These are phyloP conservation scores for Meira miltonrushii DNA, from an alignment of 1,284 basidiomycete species.

Conservation along the genomic window DNA sequence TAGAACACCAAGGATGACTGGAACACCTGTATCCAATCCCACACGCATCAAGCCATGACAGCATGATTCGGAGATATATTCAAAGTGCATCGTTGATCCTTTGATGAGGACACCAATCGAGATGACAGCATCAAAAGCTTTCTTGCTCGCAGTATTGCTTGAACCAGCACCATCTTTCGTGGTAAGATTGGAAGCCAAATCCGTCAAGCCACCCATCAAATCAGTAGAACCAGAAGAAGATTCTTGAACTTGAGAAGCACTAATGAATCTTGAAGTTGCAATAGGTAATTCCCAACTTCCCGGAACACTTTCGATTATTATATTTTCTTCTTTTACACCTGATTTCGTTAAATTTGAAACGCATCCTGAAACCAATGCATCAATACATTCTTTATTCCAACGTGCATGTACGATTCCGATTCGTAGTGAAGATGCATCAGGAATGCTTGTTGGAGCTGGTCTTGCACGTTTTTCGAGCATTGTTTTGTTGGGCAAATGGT, in stretches of 20 bases:
- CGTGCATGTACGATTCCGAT: constrained; percentile 51
- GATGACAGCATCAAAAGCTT: constrained; percentile 75
- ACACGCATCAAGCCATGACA: constrained; percentile 89
- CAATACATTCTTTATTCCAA: constrained; percentile 84
- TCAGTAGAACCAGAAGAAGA: constrained; percentile 65
- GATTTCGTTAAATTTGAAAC: constrained; percentile 70
- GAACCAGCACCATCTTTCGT: constrained; percentile 12
- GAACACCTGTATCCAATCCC: constrained; percentile 85
- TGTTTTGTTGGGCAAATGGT: background rate
- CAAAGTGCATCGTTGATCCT: constrained; percentile 56
- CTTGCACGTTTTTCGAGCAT: constrained; percentile 24
- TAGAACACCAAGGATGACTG: constrained; percentile 92
- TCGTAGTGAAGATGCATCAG: constrained; percentile 36
- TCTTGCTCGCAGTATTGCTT: background rate
- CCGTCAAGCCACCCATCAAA: constrained; percentile 62
- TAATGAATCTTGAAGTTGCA: constrained; percentile 63
- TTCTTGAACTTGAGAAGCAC: constrained; percentile 75
- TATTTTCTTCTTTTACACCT: constrained; percentile 84
- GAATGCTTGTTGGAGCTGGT: constrained; percentile 44
- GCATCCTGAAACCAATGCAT: constrained; percentile 72
- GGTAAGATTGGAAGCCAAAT: constrained; percentile 12
- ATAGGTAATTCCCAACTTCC: constrained; percentile 57
- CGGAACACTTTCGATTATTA: constrained; percentile 83
- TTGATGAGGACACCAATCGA: constrained; percentile 97
- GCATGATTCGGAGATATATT: constrained; percentile 88